These are phyloP conservation scores for Tilletia indica DNA, from an alignment of 1,284 basidiomycete genomes.

Conservation along the genomic window DNA sequence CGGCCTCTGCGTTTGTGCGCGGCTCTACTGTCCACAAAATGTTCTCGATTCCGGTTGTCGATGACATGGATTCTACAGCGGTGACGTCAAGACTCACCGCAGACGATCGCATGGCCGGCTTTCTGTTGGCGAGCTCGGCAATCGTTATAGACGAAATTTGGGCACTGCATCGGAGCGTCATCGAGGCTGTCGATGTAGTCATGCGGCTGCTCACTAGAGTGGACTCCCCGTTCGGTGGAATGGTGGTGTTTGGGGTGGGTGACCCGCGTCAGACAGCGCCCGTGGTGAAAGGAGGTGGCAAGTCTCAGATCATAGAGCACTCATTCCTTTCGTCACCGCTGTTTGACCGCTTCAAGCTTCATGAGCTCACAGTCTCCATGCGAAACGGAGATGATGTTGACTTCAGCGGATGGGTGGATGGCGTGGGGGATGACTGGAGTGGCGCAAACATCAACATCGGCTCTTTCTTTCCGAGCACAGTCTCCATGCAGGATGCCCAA, in stretches of 20 bases:
- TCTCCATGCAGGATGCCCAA: not conserved
- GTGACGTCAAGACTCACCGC: not conserved
- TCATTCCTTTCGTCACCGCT: not conserved
- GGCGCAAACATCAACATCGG: not conserved
- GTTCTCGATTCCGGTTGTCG: not conserved
- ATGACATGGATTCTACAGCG: not conserved
- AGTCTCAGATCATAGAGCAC: not conserved
- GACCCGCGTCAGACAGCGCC: not conserved
- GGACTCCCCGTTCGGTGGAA: not conserved
- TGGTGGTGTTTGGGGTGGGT: not conserved
- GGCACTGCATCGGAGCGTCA: not conserved
- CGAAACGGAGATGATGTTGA: not conserved
- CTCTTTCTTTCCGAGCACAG: not conserved
- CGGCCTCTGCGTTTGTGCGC: not conserved
- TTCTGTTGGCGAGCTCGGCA: not conserved
- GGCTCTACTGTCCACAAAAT: not conserved
- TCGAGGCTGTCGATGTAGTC: not conserved
- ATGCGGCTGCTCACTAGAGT: not conserved
- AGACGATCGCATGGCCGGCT: not conserved
- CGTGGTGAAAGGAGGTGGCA: not conserved
- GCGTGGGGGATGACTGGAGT: not conserved
- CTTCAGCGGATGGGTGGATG: not conserved
- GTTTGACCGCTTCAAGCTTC: not conserved
- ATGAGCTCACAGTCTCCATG: not conserved
- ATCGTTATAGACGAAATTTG: conserved; percentile 1